Conservation (phyloP, 2,329 filamentous ascomycete genomes). For the Rutstroemia sp. region DNA sequence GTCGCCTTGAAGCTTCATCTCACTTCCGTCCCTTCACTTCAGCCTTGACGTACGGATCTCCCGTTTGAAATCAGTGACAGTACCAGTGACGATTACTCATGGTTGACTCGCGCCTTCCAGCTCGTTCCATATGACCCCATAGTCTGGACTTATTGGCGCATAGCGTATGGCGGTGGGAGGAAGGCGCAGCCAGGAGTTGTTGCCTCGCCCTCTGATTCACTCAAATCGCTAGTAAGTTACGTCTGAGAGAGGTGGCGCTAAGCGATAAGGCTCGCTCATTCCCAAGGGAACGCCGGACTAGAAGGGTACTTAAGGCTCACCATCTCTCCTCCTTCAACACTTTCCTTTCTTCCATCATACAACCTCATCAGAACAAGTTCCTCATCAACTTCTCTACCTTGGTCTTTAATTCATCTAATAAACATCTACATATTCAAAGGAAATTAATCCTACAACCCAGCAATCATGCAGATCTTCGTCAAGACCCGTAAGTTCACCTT, state of each 20-base stretch:
- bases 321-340: slow-evolving; percentile 20
- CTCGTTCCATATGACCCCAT: background rate
- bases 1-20: too few species aligned
- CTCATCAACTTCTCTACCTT: too few species aligned
- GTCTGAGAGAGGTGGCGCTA: slow-evolving; percentile 1
- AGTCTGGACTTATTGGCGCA: background rate
- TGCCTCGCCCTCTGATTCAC: background rate
- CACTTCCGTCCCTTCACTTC: too few species aligned
- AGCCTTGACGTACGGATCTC: too few species aligned
- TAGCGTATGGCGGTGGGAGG: background rate
- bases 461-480: slow-evolving; percentile 89
- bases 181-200: slow-evolving; percentile 1
- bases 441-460: slow-evolving; percentile 14
- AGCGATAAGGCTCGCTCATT: slow-evolving; percentile 4
- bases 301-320: slow-evolving; percentile 7
- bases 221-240: background rate
- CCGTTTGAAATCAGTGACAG: too few species aligned
- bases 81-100: too few species aligned
- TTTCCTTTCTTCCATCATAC: background rate
- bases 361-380: background rate
- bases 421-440: slow-evolving; percentile 9
- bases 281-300: background rate
- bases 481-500: slow-evolving; percentile 70
- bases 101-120: background rate
- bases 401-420: slow-evolving; percentile 7